These are phyloP conservation scores for Fallopia convolvulus DNA, from an alignment of 148 eudicot species.

Conservation along the genomic window DNA sequence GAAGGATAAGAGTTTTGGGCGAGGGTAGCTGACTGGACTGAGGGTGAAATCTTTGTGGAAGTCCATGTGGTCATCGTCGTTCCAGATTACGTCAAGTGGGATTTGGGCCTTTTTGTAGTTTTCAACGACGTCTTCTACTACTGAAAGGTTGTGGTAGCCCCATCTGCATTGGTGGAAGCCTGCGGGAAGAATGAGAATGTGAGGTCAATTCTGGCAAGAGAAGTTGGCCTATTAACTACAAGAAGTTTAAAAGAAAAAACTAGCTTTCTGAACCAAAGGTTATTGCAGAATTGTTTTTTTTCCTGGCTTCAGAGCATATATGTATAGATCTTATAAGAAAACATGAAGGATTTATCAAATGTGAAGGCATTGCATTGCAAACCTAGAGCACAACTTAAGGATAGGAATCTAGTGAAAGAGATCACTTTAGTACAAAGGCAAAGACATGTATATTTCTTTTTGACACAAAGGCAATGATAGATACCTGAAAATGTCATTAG, in stretches of 20 bases:
- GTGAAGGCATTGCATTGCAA: neutral
- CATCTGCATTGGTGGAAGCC: constrained; percentile 99
- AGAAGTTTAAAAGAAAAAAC: neutral
- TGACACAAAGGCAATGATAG: neutral
- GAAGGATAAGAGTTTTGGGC: constrained; percentile 52
- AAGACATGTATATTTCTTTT: neutral
- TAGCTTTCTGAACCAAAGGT: neutral
- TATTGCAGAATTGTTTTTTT: neutral
- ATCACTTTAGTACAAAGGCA: neutral
- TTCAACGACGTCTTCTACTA: constrained; percentile 78
- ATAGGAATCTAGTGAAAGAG: neutral
- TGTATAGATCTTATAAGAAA: neutral
- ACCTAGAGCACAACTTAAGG: no score
- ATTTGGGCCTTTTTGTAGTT: constrained; percentile 76
- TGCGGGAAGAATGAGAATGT: constrained; percentile 17
- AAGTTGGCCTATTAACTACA: neutral
- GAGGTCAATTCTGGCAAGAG: neutral
- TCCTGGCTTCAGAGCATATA: neutral
- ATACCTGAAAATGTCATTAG: neutral
- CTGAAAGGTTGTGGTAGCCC: constrained; percentile 86
- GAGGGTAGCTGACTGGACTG: constrained; percentile 60
- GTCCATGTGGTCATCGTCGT: constrained; percentile 97
- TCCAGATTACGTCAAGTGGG: constrained; percentile 99
- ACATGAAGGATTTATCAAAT: neutral
- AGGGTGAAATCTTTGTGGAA: constrained; percentile 91